Conservation (phyloP, 192 early-diverging fungal species). For the Backusella luteola region DNA sequence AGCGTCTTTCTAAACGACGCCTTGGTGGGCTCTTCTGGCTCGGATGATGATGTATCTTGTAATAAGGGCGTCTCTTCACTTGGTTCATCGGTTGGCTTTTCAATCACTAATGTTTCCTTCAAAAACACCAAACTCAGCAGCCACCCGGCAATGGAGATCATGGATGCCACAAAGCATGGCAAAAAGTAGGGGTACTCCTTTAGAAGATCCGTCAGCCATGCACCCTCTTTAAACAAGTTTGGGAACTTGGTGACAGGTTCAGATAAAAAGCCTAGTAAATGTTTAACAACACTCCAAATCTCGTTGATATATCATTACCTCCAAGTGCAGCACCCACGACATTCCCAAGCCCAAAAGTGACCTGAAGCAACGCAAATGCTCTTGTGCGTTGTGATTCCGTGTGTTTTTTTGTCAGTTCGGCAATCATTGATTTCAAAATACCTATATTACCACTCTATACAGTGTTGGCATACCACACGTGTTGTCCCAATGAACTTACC, state of each 20-base stretch:
- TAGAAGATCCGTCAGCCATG: constrained; percentile 43
- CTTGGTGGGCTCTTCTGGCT: not conserved
- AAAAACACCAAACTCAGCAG: constrained; percentile 49
- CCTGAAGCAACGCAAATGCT: constrained; percentile 66
- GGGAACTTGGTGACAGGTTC: constrained; percentile 62
- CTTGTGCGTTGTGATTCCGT: constrained; percentile 46
- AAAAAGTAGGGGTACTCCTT: constrained; percentile 65
- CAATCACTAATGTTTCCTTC: constrained; percentile 47
- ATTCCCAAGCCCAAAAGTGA: constrained; percentile 59
- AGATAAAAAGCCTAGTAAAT: constrained; percentile 47
- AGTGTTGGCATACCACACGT: too few species aligned
- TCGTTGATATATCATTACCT: constrained; percentile 19
- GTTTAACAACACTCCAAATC: not conserved
- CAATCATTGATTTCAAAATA: constrained; percentile 67
- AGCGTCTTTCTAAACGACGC: constrained; percentile 10
- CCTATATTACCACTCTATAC: constrained; percentile 58
- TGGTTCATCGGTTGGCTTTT: not conserved
- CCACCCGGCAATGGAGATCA: constrained; percentile 52
- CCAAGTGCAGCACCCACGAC: constrained; percentile 63
- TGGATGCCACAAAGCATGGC: constrained; percentile 63
- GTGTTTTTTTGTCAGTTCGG: constrained; percentile 69
- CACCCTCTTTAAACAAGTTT: constrained; percentile 36
- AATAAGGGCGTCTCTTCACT: not conserved
- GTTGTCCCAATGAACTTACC: not conserved
- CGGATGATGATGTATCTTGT: not conserved